A percentile compares a stretch with the other conserved stretches of the same genome.
phyloP scores from a whole-genome alignment of 306 rosid species.

The Datisca glomerata region DNA sequence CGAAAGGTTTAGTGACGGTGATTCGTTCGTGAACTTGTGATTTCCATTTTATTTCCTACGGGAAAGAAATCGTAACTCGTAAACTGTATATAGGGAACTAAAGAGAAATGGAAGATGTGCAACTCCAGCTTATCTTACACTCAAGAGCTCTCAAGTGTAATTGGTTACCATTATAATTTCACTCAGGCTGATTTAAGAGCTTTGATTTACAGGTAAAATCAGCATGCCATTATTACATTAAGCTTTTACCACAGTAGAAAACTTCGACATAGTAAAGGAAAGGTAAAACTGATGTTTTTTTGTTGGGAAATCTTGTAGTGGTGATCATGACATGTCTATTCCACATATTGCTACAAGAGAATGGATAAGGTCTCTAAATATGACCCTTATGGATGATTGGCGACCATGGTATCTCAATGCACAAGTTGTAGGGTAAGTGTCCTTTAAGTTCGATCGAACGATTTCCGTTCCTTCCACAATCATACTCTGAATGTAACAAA shows the following conservation, averaged over 20 bases:
- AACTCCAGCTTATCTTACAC: slow-evolving; percentile 7
- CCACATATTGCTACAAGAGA: slow-evolving; percentile 11
- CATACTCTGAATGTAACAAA: too few relatives aligned
- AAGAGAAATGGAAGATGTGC: slow-evolving; percentile 8
- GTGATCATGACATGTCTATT: slow-evolving; percentile 16
- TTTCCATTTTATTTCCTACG: neutral
- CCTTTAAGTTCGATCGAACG: neutral
- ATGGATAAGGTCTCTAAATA: slow-evolving; percentile 11
- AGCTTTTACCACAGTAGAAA: too few relatives aligned
- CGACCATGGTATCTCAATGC: slow-evolving; percentile 17
- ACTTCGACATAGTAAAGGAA: too few relatives aligned
- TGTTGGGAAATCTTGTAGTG: slow-evolving; percentile 5
- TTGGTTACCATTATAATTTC: slow-evolving; percentile 3
- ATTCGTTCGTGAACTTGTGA: too few relatives aligned
- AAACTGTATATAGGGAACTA: slow-evolving; percentile 5
- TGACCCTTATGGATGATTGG: slow-evolving; percentile 11
- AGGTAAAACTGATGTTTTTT: too few relatives aligned
- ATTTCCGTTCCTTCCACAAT: too few relatives aligned
- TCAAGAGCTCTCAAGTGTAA: slow-evolving; percentile 7
- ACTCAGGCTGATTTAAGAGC: slow-evolving; percentile 1
- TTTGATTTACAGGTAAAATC: slow-evolving; percentile 3
- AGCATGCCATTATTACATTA: neutral
- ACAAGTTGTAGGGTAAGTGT: slow-evolving; percentile 23
- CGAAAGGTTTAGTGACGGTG: neutral
- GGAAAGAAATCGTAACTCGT: neutral